Base-by-base conservation (phyloP, 345 rosid genomes). In the Citrus maxima region DNA sequence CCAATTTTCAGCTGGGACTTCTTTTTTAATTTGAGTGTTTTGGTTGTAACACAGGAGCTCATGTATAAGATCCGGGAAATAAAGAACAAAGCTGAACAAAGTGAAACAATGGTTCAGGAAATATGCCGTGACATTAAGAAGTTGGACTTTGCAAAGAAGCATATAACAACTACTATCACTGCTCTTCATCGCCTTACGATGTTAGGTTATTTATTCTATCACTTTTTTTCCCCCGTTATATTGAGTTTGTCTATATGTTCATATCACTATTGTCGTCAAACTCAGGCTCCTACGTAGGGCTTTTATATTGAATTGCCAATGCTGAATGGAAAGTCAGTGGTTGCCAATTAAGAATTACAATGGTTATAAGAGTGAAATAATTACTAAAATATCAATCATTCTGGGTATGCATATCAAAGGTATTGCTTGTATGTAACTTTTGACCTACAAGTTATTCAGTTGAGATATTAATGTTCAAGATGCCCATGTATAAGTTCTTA, bases 121-220 rank as follows among this genome's bases (percentile, higher is more conserved):
- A 96, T 96, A 81, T 96, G 99, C 67, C 95, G 99, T 73, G 99
- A 96, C 86, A 96, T 94, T 81, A 96, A 96, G 87, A 96, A 96
- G 89, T 86, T 96, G 86, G 99, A 96, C 86, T 96, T 94, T 84
- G 98, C 98, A 24, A 94, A 96, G 92, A 96, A 96, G 89, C 98
- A 96, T 86, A 94, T 96, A 85, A 96, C 99, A 69, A 93, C 95
- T 59, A 94, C 99, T 2, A 96, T 96, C 73, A 94, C 99, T 80
- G 99, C 99, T 79, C 98, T 94, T 85, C 99, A 96, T 86, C 98
- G 99, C 76, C 98, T 96, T 72, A 94, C 98, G 40, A 96, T 96
- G 99, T 86, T 96, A 84, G 98, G 99, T 96, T 74, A 70, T 97
- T 65, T 59, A 54, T 60, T 27, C 49, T 76, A 10, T 65, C 32